Percentiles rank a stretch among this genome's conserved stretches.
Evolutionary conservation across 176 grass and related monocot genomes (phyloP).

Genomic region (Oryza punctata): DNA sequence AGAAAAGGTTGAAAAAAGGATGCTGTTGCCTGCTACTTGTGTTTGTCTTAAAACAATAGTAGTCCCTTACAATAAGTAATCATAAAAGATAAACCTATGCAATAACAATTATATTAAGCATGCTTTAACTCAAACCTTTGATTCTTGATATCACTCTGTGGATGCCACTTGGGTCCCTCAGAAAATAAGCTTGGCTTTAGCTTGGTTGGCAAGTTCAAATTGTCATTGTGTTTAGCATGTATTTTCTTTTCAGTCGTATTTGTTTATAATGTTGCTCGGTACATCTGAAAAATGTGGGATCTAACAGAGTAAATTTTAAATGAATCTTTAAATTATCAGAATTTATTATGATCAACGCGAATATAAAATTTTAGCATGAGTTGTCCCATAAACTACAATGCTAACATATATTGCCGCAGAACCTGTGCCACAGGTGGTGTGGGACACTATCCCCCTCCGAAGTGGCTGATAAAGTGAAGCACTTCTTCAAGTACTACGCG

Average conservation of each 20-base stretch:
- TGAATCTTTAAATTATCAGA: background rate
- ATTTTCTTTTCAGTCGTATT: background rate
- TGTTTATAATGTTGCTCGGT: background rate
- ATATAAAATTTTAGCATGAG: background rate
- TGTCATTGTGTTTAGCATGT: no score
- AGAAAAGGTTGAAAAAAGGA: conserved; percentile 4
- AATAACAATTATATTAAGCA: background rate
- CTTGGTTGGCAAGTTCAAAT: no score
- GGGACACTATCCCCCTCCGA: conserved; percentile 78
- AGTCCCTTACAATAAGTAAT: background rate
- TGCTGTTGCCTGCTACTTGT: background rate
- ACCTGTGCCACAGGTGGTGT: conserved; percentile 88
- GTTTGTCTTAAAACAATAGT: background rate
- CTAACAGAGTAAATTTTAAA: background rate
- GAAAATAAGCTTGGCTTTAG: no score
- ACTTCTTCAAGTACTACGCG: conserved; percentile 96
- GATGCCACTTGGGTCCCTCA: no score
- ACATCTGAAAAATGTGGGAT: background rate
- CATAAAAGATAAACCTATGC: background rate
- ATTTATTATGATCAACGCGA: background rate
- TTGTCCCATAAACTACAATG: background rate
- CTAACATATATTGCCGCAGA: conserved; percentile 54
- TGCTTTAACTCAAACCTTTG: background rate
- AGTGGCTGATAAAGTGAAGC: conserved; percentile 97
- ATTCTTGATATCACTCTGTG: background rate